These are phyloP conservation scores for Rhizopus stolonifer DNA, from an alignment of 371 early-diverging fungal species.

Conservation along the genomic window DNA sequence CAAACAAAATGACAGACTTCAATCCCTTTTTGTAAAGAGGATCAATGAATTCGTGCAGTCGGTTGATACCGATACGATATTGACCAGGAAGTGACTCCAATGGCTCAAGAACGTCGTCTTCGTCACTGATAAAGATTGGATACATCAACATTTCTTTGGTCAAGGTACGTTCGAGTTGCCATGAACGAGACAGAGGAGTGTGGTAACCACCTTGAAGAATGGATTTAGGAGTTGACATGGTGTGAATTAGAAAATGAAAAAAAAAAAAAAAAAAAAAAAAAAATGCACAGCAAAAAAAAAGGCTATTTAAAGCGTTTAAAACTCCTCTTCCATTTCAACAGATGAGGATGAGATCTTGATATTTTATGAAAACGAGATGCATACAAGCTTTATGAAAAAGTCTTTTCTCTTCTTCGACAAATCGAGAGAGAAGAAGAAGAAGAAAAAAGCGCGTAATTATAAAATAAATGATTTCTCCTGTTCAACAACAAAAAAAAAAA, in stretches of 20 bases:
- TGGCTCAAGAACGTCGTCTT: slow-evolving; percentile 69
- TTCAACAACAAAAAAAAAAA: too few relatives aligned
- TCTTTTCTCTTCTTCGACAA: too few relatives aligned
- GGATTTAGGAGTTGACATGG: slow-evolving; percentile 42
- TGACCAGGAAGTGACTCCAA: slow-evolving; percentile 88
- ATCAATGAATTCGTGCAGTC: slow-evolving; percentile 68
- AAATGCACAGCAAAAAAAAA: too few relatives aligned
- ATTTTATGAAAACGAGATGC: too few relatives aligned
- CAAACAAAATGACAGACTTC: slow-evolving; percentile 86
- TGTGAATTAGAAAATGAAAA: background rate
- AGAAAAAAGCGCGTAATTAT: too few relatives aligned
- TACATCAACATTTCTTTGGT: slow-evolving; percentile 83
- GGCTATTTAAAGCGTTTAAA: background rate
- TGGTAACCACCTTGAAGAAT: slow-evolving; percentile 89
- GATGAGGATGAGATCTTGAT: too few relatives aligned
- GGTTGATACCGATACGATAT: slow-evolving; percentile 81
- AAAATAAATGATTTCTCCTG: too few relatives aligned
- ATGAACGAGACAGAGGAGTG: slow-evolving; percentile 76
- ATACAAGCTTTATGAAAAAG: too few relatives aligned
- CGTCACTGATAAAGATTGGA: slow-evolving; percentile 92
- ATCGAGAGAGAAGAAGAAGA: too few relatives aligned
- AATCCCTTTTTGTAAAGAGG: slow-evolving; percentile 91
- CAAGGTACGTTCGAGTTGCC: slow-evolving; percentile 73
- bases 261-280: background rate
- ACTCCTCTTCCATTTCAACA: background rate